Evolutionary conservation across 306 rosid species (phyloP).

Genomic region (Fragaria nilgerrensis): DNA sequence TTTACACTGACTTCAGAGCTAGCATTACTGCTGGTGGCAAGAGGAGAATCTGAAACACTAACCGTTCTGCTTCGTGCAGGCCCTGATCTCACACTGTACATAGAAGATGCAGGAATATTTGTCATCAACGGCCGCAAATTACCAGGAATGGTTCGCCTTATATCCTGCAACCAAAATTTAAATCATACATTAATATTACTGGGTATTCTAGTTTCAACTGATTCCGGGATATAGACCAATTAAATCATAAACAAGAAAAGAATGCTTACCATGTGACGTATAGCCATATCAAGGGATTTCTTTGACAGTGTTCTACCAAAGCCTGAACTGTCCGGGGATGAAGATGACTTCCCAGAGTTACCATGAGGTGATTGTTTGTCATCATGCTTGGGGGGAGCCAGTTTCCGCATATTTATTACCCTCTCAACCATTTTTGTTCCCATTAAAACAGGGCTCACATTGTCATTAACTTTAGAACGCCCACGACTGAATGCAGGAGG

Average conservation of each 20-base stretch:
- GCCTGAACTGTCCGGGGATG: slow-evolving; percentile 88
- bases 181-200: slow-evolving; percentile 4
- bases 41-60: slow-evolving; percentile 85
- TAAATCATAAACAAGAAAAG: slow-evolving; percentile 7
- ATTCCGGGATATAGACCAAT: background rate
- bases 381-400: slow-evolving; percentile 82
- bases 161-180: slow-evolving; percentile 56
- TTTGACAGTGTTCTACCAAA: slow-evolving; percentile 94
- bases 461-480: slow-evolving; percentile 63
- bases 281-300: slow-evolving; percentile 97
- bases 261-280: slow-evolving; percentile 82
- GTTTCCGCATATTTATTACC: slow-evolving; percentile 86
- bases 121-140: slow-evolving; percentile 89
- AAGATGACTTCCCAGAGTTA: slow-evolving; percentile 73
- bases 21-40: slow-evolving; percentile 91
- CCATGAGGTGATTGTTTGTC: slow-evolving; percentile 75
- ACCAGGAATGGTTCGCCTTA: slow-evolving; percentile 86
- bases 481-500: slow-evolving; percentile 81
- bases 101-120: slow-evolving; percentile 93
- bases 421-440: slow-evolving; percentile 95
- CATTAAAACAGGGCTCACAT: slow-evolving; percentile 75
- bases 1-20: slow-evolving; percentile 92
- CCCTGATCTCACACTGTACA: slow-evolving; percentile 93
- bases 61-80: slow-evolving; percentile 75
- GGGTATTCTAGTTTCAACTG: slow-evolving; percentile 14